These are phyloP conservation scores for Scalesia atractyloides DNA, from an alignment of 129 eudicot genomes.

Conservation along the genomic window DNA sequence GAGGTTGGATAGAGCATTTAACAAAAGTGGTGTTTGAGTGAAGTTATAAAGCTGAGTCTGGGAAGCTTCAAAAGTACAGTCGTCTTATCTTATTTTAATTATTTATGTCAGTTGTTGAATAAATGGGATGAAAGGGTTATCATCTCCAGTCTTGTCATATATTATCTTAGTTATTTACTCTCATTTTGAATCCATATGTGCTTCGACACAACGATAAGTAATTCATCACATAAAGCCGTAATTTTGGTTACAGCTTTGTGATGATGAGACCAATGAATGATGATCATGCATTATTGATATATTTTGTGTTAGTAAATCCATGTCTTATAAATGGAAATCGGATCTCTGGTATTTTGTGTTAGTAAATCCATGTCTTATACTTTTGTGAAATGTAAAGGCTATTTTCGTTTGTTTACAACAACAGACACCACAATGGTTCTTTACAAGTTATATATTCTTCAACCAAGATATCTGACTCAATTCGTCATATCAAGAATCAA, in stretches of 20 bases:
- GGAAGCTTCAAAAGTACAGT: constrained; percentile 19
- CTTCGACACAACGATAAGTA: background rate
- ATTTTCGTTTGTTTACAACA: no score
- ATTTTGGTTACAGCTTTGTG: background rate
- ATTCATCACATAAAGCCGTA: background rate
- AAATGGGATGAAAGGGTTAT: constrained; percentile 29
- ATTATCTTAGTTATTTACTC: constrained; percentile 3
- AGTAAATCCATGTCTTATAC: background rate
- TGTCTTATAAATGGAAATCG: background rate
- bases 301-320: background rate
- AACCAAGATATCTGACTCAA: background rate
- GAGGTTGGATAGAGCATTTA: constrained; percentile 53
- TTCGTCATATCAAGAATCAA: background rate
- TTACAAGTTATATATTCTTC: no score
- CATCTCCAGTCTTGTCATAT: constrained; percentile 24
- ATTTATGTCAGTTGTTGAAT: constrained; percentile 17
- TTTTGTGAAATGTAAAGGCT: no score
- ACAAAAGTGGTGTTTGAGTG: constrained; percentile 36
- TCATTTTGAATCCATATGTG: constrained; percentile 16
- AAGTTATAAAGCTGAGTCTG: constrained; percentile 7
- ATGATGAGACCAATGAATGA: background rate
- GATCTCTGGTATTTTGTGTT: background rate
- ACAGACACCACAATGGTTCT: no score
- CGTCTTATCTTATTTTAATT: constrained; percentile 9
- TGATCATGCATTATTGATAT: background rate